These are phyloP conservation scores for Pseudotsuga menziesii DNA, from an alignment of 75 land plant species.

Conservation along the genomic window DNA sequence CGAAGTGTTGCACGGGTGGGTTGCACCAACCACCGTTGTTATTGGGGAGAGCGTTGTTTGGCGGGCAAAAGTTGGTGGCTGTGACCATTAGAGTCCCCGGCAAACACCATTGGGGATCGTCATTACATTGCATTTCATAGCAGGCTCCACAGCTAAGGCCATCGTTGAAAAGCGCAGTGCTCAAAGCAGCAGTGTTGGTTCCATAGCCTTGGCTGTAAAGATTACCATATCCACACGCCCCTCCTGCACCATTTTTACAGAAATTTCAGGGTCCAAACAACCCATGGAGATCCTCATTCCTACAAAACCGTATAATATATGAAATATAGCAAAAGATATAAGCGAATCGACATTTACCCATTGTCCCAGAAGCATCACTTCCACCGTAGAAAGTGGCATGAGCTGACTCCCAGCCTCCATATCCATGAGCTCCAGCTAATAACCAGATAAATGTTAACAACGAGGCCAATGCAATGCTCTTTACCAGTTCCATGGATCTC, in stretches of 20 bases:
- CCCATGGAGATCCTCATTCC: too few relatives aligned
- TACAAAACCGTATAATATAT: too few relatives aligned
- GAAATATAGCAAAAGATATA: too few relatives aligned
- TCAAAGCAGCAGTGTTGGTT: conserved; percentile 27
- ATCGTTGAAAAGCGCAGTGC: conserved; percentile 26
- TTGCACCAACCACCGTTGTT: conserved; percentile 22
- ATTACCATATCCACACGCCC: conserved; percentile 54
- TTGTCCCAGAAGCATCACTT: too few relatives aligned
- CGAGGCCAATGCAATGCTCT: too few relatives aligned
- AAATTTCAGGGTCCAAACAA: too few relatives aligned
- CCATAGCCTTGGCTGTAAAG: conserved; percentile 33
- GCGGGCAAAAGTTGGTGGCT: conserved; percentile 38
- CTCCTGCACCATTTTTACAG: conserved; percentile 12
- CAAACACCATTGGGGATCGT: conserved; percentile 15
- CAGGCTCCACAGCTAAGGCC: conserved; percentile 41
- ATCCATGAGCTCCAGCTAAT: too few relatives aligned
- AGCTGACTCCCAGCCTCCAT: too few relatives aligned
- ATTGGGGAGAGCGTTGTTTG: conserved; percentile 2
- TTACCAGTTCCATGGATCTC: too few relatives aligned
- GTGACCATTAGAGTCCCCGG: conserved; percentile 17
- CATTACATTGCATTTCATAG: conserved; percentile 28
- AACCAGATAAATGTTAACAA: too few relatives aligned
- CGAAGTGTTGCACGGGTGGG: conserved; percentile 34
- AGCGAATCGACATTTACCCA: too few relatives aligned
- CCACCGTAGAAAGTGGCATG: too few relatives aligned